Percentiles rank a stretch among this genome's conserved stretches.
phyloP scores from a whole-genome alignment of 1,139 yeast species.

The Lodderomyces beijingensis region DNA sequence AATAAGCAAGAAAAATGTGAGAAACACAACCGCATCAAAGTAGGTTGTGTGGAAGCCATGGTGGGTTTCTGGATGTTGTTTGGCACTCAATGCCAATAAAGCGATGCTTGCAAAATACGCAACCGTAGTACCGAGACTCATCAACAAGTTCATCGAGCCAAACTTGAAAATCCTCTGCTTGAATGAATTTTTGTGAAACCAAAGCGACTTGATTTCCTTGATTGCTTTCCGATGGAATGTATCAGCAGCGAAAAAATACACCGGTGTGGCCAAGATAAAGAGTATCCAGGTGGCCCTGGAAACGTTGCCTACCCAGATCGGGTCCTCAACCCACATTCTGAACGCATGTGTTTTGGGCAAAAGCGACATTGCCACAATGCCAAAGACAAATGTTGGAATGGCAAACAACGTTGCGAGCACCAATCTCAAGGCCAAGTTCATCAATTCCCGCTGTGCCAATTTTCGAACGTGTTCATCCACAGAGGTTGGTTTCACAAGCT shows the following conservation, averaged over 20 bases:
- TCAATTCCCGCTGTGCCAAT: slow-evolving; percentile 48
- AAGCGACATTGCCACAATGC: slow-evolving; percentile 65
- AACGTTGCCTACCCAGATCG: slow-evolving; percentile 62
- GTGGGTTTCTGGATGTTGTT: slow-evolving; percentile 20
- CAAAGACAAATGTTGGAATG: slow-evolving; percentile 67
- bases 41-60: slow-evolving; percentile 59
- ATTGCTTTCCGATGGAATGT: slow-evolving; percentile 65
- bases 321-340: slow-evolving; percentile 53
- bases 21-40: slow-evolving; percentile 74
- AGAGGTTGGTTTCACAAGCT: slow-evolving; percentile 53
- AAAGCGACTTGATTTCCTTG: slow-evolving; percentile 52
- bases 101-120: slow-evolving; percentile 68
- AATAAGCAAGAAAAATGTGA: slow-evolving; percentile 64
- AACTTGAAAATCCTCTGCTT: slow-evolving; percentile 56
- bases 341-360: slow-evolving; percentile 41
- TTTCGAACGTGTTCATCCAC: slow-evolving; percentile 61
- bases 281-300: slow-evolving; percentile 64
- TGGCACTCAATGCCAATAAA: slow-evolving; percentile 48
- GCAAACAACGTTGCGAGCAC: slow-evolving; percentile 48
- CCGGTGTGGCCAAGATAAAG: slow-evolving; percentile 64
- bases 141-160: slow-evolving; percentile 73
- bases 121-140: slow-evolving; percentile 69
- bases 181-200: slow-evolving; percentile 56
- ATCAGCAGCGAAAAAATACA: slow-evolving; percentile 71
- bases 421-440: slow-evolving; percentile 44